Base-by-base conservation (phyloP, 257 asterid species). In the Cordia subcordata region DNA sequence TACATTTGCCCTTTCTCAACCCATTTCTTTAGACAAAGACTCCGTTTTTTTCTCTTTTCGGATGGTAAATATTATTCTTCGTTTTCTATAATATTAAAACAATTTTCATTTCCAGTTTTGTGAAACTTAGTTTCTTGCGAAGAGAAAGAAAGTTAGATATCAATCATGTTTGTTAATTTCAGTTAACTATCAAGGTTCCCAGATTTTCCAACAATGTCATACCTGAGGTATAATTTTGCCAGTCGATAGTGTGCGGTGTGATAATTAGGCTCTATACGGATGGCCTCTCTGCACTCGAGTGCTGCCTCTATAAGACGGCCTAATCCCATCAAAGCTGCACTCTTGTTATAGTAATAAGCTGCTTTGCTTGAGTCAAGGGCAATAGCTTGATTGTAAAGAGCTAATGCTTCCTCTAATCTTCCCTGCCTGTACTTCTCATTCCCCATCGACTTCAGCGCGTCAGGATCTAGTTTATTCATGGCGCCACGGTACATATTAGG, bases 241-340 rank as follows among this genome's bases (percentile, higher is more conserved):
- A 82, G 70, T 47, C 94, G 79, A 56, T 23, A 72, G 13, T 82
- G 94, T 38, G 86, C 94, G 40, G 76, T 85, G 11, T 60, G 70
- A 12, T 85, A 85, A 21, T 21, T 62, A 50, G 81, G 75, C 16
- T 82, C 84, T 8, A 85, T 61, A 49, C 71, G 72, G 56, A 82
- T 61, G 19, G 90, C 90, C 65, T 78, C 82, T 56, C 67, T 62
- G 64, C 94, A 76, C 49, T 67, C 77, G 10, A 71, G 47, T 51
- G 76, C 72, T 0, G 90, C 94, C 74, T 85, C 94, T 11, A 76
- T 49, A 13, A 80, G 73, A 39, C 63, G 80, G 74, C 81, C 81
- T 50, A 82, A 63, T 49, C 81, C 75, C 66, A 82, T 75, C 60
- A 82, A 67, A 17, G 94, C 86, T 1, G 90, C 94, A 45, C 87